A percentile compares a stretch with the other conserved stretches of the same genome.
Conservation (phyloP, 1,139 yeast genomes). For the Kurtzmaniella quercitrusa region DNA sequence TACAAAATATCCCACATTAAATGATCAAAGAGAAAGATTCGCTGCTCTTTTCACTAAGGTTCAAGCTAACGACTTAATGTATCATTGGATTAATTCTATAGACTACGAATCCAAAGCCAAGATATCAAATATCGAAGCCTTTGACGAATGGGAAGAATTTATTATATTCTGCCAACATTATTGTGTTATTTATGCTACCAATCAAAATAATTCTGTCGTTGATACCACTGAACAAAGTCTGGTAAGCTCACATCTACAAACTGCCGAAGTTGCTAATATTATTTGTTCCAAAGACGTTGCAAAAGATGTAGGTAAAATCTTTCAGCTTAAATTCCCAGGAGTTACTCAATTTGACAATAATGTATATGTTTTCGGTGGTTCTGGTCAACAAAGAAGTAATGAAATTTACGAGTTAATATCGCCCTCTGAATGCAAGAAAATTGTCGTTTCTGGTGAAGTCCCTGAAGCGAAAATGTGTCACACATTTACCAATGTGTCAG, state of each 20-base stretch:
- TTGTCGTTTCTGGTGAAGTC: constrained; percentile 3
- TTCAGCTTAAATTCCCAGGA: constrained; percentile 49
- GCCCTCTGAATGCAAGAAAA: constrained; percentile 6
- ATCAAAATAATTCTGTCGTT: constrained; percentile 13
- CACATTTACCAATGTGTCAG: constrained; percentile 34
- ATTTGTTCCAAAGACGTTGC: not conserved
- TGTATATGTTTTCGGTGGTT: constrained; percentile 51
- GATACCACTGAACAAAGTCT: constrained; percentile 5
- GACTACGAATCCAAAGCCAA: constrained; percentile 32
- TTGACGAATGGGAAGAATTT: constrained; percentile 86
- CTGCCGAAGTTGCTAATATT: not conserved
- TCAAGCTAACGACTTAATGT: constrained; percentile 52
- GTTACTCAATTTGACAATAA: constrained; percentile 21
- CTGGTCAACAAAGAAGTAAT: constrained; percentile 40
- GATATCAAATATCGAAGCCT: constrained; percentile 56
- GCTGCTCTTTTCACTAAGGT: constrained; percentile 37
- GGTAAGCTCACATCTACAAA: not conserved
- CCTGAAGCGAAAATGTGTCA: constrained; percentile 62
- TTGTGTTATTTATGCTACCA: constrained; percentile 62
- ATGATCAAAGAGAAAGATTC: constrained; percentile 51
- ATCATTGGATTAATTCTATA: constrained; percentile 52
- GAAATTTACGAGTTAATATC: constrained; percentile 12
- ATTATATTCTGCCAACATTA: constrained; percentile 75
- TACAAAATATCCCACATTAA: constrained; percentile 48
- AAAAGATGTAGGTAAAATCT: constrained; percentile 1